Conservation (phyloP, 2,329 filamentous ascomycete genomes). For the Fusarium palustre region DNA sequence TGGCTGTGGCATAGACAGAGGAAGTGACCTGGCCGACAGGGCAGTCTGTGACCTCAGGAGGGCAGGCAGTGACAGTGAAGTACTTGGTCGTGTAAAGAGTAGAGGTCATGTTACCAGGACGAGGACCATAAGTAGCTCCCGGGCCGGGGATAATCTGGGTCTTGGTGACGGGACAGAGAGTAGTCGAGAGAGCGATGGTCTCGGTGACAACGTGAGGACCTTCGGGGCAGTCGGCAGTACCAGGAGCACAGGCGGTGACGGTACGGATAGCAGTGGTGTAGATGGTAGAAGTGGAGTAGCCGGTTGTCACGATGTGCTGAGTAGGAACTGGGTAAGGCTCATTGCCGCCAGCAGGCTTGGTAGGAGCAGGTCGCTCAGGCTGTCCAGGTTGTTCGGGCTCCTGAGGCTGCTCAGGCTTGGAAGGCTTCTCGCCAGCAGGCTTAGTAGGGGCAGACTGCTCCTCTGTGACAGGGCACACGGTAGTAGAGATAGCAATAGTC, state of each 20-base stretch:
- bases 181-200: slow-evolving; percentile 35
- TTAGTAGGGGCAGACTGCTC: slow-evolving; percentile 2
- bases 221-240: slow-evolving; percentile 8
- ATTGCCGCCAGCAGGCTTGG: background rate
- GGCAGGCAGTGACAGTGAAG: slow-evolving; percentile 29
- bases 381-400: background rate
- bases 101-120: slow-evolving; percentile 18
- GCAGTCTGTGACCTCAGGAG: slow-evolving; percentile 19
- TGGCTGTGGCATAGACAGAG: slow-evolving; percentile 31
- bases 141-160: slow-evolving; percentile 16
- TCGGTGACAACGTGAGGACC: slow-evolving; percentile 16
- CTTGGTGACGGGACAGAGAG: slow-evolving; percentile 33
- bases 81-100: slow-evolving; percentile 40
- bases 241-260: slow-evolving; percentile 26
- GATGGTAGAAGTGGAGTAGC: slow-evolving; percentile 23
- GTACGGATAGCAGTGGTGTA: slow-evolving; percentile 39
- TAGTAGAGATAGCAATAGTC: slow-evolving; percentile 36
- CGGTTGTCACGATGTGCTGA: slow-evolving; percentile 24
- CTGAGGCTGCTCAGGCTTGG: background rate
- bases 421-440: background rate
- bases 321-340: slow-evolving; percentile 12
- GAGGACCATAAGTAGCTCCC: slow-evolving; percentile 7
- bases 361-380: background rate
- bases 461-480: slow-evolving; percentile 28
- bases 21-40: slow-evolving; percentile 18